Evolutionary conservation across 345 rosid genomes (phyloP).

Genomic region (Salix udensis): DNA sequence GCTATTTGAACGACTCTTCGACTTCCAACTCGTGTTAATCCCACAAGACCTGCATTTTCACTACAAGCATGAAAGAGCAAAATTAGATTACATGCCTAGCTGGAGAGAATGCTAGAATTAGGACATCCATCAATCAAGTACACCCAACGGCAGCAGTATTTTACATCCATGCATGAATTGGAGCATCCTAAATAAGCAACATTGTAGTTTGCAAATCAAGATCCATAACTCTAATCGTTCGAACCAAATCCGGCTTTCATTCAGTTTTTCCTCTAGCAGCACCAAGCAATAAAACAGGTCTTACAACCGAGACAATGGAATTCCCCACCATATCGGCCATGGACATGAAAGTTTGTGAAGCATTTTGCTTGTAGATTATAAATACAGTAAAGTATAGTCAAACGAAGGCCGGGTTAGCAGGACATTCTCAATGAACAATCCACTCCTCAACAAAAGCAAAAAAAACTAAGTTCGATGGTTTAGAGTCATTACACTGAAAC

Average conservation of each 20-base stretch:
- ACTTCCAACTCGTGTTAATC: constrained; percentile 81
- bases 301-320: neutral
- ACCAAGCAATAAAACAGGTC: neutral
- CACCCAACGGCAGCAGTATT: neutral
- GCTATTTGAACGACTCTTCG: constrained; percentile 71
- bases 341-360: neutral
- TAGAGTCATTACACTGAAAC: constrained; percentile 29
- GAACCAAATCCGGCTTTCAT: neutral
- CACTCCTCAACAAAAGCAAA: neutral
- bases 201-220: neutral
- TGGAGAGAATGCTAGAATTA: neutral
- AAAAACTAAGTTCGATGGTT: neutral
- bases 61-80: constrained; percentile 34
- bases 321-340: neutral
- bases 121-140: neutral
- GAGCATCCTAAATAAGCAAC: neutral
- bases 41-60: constrained; percentile 88
- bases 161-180: neutral
- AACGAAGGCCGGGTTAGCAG: neutral
- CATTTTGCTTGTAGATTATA: neutral
- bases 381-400: neutral
- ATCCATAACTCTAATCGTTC: neutral
- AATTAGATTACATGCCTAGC: neutral
- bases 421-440: neutral
- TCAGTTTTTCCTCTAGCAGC: neutral